Evolutionary conservation across 352 stramenopile genomes (phyloP), one percentile per base, ranked within the genome.

Genomic region (Globisporangium solare): DNA sequence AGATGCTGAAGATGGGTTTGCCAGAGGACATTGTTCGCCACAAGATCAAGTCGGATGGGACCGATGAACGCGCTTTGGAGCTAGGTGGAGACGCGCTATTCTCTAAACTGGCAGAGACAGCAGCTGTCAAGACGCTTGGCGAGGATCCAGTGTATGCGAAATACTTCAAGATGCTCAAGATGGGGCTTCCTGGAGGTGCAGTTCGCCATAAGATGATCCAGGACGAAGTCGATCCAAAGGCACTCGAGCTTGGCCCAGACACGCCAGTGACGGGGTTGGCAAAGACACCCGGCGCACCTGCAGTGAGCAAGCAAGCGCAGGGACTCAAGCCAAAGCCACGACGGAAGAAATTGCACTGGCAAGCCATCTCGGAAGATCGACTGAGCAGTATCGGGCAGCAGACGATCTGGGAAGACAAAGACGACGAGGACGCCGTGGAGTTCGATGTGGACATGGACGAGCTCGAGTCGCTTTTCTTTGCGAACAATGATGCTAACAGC

Each of bases 81-180:
- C 58, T 88, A 20, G 76, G 80, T 14, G 64, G 66, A 0, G 65
- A 92, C 31, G 63, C 65, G 3, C 60, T 70, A 31, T 66, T 87
- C n/a, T 84, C 63, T 6, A 57, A 74, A 6, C 47, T 86, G 7
- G 43, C 49, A 13, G 68, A 64, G 45, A 27, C 46, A 21, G 31
- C 49, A n/a, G 21, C 20, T 8, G 21, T 68, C 7, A 37, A 67
- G 12, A 79, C 69, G n/a, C 59, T 88, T 8, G 50, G 71, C 17
- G 75, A 86, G 39, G 84, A 95, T 56, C 64, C 83, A 2, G 35
- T 71, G 8, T 85, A 89, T 22, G 70, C 69, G 10, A 94, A 95
- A 51, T 98, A 97, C 47, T 97, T 98, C 63, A 94, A 95, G 54
- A 97, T 98, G 92, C 68, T 97, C 7, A 90, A 96, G 63, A 81